Evolutionary conservation across 75 land plant genomes (phyloP), one percentile per base, ranked within the genome.

Genomic region (Ceratopteris richardii): DNA sequence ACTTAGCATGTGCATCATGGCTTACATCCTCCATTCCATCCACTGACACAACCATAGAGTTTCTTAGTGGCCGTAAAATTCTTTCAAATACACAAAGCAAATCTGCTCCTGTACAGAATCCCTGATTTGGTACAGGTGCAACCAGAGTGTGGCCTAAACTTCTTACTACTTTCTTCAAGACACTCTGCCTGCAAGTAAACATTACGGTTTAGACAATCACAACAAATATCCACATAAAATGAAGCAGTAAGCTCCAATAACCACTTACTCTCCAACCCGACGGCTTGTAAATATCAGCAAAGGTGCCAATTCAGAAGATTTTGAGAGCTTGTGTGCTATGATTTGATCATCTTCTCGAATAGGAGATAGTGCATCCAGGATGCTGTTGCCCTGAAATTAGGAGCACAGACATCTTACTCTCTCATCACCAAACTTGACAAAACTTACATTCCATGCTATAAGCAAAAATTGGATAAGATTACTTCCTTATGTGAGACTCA

Each of bases 311-410:
- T 50, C 54, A 16, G 21, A 31, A 1, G 50, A 58, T 23, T 31
- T 55, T 9, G 80, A 74, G 66, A 81, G 71, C 22, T 77, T 68
- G 57, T 77, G 78, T 2, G 84, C 89, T 26, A 79, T 84, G 60
- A 85, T 61, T 53, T 56, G 65, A 23, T 81, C 89, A 31, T 77
- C 83, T 52, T 84, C 83, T n/a, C n/a, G n/a, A n/a, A n/a, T n/a
- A n/a, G n/a, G n/a, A n/a, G n/a, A n/a, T n/a, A n/a, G n/a, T n/a
- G n/a, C n/a, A n/a, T n/a, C n/a, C n/a, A n/a, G n/a, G n/a, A n/a
- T n/a, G n/a, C n/a, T n/a, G n/a, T n/a, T n/a, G n/a, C n/a, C n/a
- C n/a, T n/a, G n/a, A n/a, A n/a, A n/a, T n/a, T n/a, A n/a, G n/a
- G n/a, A n/a, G n/a, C n/a, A n/a, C n/a, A n/a, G n/a, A n/a, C n/a